These are phyloP conservation scores for Myriosclerotinia scirpicola DNA, from an alignment of 2,329 filamentous ascomycete species.

Conservation along the genomic window DNA sequence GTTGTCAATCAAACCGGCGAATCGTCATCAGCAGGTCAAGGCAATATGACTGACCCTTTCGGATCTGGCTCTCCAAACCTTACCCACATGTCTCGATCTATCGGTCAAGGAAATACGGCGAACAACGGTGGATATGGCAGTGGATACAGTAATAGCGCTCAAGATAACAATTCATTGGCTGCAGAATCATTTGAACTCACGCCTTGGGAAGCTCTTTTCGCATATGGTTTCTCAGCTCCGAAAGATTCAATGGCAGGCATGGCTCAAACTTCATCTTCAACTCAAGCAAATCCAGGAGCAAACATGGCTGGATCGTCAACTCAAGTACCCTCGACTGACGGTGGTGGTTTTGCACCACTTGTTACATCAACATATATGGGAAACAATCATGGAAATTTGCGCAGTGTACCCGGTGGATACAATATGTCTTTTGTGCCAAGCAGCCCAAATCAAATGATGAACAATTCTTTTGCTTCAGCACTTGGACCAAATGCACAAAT, in stretches of 20 bases:
- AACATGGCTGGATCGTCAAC: neutral
- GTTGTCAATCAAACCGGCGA: neutral
- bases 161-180: neutral
- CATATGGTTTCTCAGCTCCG: neutral
- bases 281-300: neutral
- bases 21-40: neutral
- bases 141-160: neutral
- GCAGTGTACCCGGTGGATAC: constrained; percentile 1
- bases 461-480: neutral
- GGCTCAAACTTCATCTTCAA: neutral
- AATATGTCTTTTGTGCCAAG: neutral
- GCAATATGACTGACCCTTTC: fast-evolving
- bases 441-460: neutral
- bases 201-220: neutral
- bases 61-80: neutral
- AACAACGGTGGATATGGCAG: neutral
- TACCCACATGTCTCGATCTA: neutral
- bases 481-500: neutral
- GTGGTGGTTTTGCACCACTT: neutral
- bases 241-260: neutral
- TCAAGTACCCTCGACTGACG: neutral
- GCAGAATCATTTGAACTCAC: neutral
- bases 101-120: neutral
- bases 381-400: neutral
- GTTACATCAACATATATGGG: neutral